Percentiles rank a stretch among this genome's conserved stretches.
Evolutionary conservation across 2,329 filamentous ascomycete genomes (phyloP).

Genomic region (Phaeomoniella chlamydospora): DNA sequence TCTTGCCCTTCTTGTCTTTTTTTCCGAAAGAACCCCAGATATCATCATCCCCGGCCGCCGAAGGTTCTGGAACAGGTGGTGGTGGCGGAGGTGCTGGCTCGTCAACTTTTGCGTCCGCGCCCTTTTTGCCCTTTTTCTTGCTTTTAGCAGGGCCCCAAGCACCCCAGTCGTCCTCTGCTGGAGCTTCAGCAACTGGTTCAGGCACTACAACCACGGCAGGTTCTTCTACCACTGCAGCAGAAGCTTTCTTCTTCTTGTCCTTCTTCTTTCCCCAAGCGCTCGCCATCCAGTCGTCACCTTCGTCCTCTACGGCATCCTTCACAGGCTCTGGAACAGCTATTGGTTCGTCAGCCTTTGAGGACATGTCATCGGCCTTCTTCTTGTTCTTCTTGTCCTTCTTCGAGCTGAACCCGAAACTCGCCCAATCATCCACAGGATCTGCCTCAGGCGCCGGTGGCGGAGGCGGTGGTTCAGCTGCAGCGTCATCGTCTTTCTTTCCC

Average conservation of each 20-base stretch:
- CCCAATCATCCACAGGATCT: constrained; percentile 14
- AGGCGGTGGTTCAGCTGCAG: constrained; percentile 5
- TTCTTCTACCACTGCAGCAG: constrained; percentile 14
- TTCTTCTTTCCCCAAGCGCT: constrained; percentile 14
- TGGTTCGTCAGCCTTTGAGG: constrained; percentile 4
- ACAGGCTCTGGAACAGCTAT: constrained; percentile 5
- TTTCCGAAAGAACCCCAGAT: constrained; percentile 9
- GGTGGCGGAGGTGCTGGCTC: constrained; percentile 4
- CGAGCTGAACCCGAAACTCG: constrained; percentile 4
- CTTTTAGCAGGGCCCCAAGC: constrained; percentile 7
- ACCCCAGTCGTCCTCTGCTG: constrained; percentile 14
- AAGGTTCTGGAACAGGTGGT: constrained; percentile 8
- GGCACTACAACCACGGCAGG: constrained; percentile 8
- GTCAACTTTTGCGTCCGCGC: not conserved
- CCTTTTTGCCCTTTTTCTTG: constrained; percentile 14
- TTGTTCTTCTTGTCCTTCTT: constrained; percentile 19
- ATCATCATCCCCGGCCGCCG: constrained; percentile 12
- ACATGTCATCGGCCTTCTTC: constrained; percentile 10
- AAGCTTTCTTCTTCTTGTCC: constrained; percentile 26
- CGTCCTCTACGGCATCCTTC: constrained; percentile 7
- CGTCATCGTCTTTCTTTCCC: constrained; percentile 7
- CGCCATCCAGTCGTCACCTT: constrained; percentile 21
- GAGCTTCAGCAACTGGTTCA: constrained; percentile 9
- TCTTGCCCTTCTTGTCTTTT: constrained; percentile 12
- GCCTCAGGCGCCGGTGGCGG: constrained; percentile 12